These are phyloP conservation scores for Coemansia sp. DNA, from an alignment of 371 early-diverging fungal genomes.

Conservation along the genomic window DNA sequence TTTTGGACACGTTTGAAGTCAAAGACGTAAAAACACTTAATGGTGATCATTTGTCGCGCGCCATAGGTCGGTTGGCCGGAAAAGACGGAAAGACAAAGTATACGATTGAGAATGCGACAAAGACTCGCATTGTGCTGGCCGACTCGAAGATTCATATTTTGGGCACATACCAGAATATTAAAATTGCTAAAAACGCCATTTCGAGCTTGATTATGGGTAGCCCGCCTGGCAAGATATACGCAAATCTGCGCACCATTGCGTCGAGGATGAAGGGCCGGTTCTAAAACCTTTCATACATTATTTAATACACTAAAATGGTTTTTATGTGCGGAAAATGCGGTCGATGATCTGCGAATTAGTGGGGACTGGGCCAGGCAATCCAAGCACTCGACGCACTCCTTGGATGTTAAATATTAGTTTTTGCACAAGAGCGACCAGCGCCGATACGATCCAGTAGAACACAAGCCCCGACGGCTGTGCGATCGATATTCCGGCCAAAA, in stretches of 20 bases:
- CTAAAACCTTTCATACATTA: slow-evolving; percentile 4
- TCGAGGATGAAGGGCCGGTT: slow-evolving; percentile 91
- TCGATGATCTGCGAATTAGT: background rate
- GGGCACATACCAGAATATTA: slow-evolving; percentile 96
- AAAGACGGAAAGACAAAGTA: slow-evolving; percentile 97
- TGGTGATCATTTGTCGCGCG: slow-evolving; percentile 96
- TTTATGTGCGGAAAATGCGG: background rate
- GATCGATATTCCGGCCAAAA: background rate
- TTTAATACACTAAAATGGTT: background rate
- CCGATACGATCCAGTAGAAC: slow-evolving; percentile 34
- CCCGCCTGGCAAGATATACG: slow-evolving; percentile 97
- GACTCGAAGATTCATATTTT: slow-evolving; percentile 97
- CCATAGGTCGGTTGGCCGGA: slow-evolving; percentile 99
- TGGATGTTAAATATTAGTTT: slow-evolving; percentile 17
- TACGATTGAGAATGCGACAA: slow-evolving; percentile 95
- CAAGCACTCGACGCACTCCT: slow-evolving; percentile 11
- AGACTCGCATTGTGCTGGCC: slow-evolving; percentile 96
- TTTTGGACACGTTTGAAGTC: slow-evolving; percentile 95
- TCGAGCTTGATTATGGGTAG: slow-evolving; percentile 95
- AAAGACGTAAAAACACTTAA: slow-evolving; percentile 97
- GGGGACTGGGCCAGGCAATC: background rate
- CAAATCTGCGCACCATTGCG: slow-evolving; percentile 82
- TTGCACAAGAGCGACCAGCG: slow-evolving; percentile 26
- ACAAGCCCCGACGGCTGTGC: slow-evolving; percentile 25
- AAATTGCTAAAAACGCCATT: slow-evolving; percentile 95